Evolutionary conservation across 116 monocot genomes (phyloP), one percentile per base, ranked within the genome.

Genomic region (Zostera marina): DNA sequence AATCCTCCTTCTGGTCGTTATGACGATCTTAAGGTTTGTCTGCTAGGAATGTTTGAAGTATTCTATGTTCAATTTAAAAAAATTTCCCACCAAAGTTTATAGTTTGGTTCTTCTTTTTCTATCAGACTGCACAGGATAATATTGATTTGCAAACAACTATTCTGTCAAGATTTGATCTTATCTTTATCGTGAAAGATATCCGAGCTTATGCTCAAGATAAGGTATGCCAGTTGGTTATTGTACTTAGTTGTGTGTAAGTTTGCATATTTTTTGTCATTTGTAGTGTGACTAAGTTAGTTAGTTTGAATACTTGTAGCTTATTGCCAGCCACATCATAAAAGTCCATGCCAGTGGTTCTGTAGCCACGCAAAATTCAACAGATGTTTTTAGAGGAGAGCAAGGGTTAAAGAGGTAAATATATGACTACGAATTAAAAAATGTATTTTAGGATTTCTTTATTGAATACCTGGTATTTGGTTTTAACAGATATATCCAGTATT

Each of bases 141-240:
- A 98, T 98, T 15, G 96, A 98, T 64, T 65, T 98, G 73, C 96
- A 98, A 59, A 98, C 96, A 39, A 98, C 96, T 49, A 98, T 98
- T 54, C 96, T 98, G 42, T 98, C 96, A 19, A 77, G 96, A 76
- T 98, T 98, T 74, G 96, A 98, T 74, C 80, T 98, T n/a, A 98
- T 98, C 22, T 98, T 98, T 57, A 98, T 98, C 59, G 96, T 98
- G 52, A 98, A 98, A 73, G 96, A 98, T 77, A 62, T 98, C 47
- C 73, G 96, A 71, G 66, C 61, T 53, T 80, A 79, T 59, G 86
- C 78, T 9, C 85, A 85, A 76, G 96, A 98, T 57, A 85, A 80
- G 85, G 96, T 89, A 48, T 8, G 12, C 16, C 22, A 54, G 17
- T 56, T 32, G n/a, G n/a, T 55, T 58, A 13, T 42, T 19, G n/a